phyloP scores from a whole-genome alignment of 2,329 filamentous ascomycete genomes.

The Aspergillus sp. region DNA sequence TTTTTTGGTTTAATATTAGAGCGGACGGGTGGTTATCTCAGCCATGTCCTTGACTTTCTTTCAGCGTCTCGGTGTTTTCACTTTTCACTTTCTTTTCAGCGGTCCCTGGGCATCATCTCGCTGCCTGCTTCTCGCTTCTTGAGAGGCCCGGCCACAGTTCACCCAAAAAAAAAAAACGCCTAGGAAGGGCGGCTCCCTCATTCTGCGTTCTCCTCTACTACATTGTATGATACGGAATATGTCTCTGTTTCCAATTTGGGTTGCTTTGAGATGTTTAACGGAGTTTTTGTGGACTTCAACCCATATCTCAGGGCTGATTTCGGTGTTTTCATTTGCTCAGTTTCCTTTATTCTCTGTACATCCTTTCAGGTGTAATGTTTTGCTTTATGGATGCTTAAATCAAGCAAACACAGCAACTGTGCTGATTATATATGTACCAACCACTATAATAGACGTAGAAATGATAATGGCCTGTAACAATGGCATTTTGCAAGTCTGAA shows the following conservation, averaged over 20 bases:
- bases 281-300: not conserved
- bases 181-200: constrained; percentile 15
- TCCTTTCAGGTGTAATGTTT: not conserved
- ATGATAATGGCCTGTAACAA: constrained; percentile 4
- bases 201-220: constrained; percentile 20
- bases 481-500: not conserved
- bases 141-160: not conserved
- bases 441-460: constrained; percentile 5
- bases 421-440: constrained; percentile 9
- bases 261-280: not conserved
- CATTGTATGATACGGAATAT: constrained; percentile 20
- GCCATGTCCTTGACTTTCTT: constrained; percentile 20
- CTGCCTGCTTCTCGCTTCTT: not conserved
- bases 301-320: constrained; percentile 19
- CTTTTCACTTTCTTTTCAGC: constrained; percentile 13
- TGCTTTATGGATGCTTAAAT: constrained; percentile 2
- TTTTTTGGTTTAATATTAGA: constrained; percentile 19
- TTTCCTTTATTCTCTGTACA: constrained; percentile 5
- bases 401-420: not conserved
- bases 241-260: too few species aligned
- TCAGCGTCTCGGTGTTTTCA: constrained; percentile 35
- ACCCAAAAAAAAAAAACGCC: constrained; percentile 7
- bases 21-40: constrained; percentile 17
- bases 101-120: too few species aligned
- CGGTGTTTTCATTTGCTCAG: constrained; percentile 19